phyloP scores from a whole-genome alignment of 2,329 filamentous ascomycete species.

The Cadophora sp. region DNA sequence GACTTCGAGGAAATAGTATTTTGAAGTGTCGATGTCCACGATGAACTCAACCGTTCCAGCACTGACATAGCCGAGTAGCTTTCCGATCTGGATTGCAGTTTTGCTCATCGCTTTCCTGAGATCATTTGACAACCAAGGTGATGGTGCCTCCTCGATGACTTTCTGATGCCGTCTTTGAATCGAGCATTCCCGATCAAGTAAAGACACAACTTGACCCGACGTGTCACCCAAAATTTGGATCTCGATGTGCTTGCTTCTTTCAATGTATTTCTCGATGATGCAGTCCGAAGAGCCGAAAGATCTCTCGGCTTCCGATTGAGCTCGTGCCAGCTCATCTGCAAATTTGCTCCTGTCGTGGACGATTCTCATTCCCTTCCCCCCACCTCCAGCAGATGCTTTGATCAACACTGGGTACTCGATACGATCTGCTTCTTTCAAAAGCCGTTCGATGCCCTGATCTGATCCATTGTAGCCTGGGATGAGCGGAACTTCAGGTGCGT shows the following conservation, averaged over 20 bases:
- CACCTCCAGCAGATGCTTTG: slow-evolving; percentile 66
- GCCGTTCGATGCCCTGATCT: too few species aligned
- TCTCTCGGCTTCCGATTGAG: slow-evolving; percentile 60
- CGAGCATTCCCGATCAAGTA: slow-evolving; percentile 72
- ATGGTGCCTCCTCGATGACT: slow-evolving; percentile 64
- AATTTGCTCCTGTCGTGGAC: slow-evolving; percentile 58
- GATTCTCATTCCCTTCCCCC: slow-evolving; percentile 67
- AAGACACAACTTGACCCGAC: slow-evolving; percentile 59
- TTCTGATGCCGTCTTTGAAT: slow-evolving; percentile 74
- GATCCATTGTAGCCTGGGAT: slow-evolving; percentile 59
- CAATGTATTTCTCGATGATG: slow-evolving; percentile 57
- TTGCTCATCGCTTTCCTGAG: too few species aligned
- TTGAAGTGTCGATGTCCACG: slow-evolving; percentile 61
- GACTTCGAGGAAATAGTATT: slow-evolving; percentile 47
- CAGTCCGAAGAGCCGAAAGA: slow-evolving; percentile 52
- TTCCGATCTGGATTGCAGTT: slow-evolving; percentile 45
- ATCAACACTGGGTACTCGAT: slow-evolving; percentile 49
- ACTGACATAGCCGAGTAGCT: neutral
- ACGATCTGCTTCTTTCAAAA: slow-evolving; percentile 64
- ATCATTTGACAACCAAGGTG: too few species aligned
- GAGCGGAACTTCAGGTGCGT: slow-evolving; percentile 66
- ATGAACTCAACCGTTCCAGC: slow-evolving; percentile 68
- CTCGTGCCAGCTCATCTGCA: slow-evolving; percentile 56
- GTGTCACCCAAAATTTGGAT: slow-evolving; percentile 72
- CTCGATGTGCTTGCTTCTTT: slow-evolving; percentile 66